phyloP scores from a whole-genome alignment of 2,329 filamentous ascomycete species.

The Plenodomus biglobosus region DNA sequence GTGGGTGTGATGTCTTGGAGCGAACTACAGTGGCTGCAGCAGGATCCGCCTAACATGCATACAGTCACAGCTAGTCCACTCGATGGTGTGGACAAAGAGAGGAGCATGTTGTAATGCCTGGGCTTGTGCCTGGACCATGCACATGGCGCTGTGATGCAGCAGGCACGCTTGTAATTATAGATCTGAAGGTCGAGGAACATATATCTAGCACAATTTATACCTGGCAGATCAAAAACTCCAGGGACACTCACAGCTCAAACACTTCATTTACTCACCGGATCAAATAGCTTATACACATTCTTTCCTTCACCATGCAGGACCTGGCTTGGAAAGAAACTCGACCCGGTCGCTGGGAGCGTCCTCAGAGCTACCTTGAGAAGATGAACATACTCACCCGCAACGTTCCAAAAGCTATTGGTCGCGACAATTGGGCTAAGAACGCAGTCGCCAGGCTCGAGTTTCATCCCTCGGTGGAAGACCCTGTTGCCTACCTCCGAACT shows the following conservation, averaged over 20 bases:
- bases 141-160: not conserved
- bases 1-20: not conserved
- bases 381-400: conserved; percentile 27
- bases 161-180: not conserved
- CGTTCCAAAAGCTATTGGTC: conserved; percentile 26
- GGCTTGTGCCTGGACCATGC: not conserved
- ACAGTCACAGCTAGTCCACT: not conserved
- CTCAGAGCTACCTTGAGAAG: conserved; percentile 25
- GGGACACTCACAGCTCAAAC: not conserved
- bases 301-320: conserved; percentile 5
- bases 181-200: not conserved
- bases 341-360: conserved; percentile 29
- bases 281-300: not conserved
- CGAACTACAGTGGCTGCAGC: not conserved
- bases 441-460: conserved; percentile 29
- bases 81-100: not conserved
- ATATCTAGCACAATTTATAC: not conserved
- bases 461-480: conserved; percentile 20
- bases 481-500: conserved; percentile 15
- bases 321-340: conserved; percentile 27
- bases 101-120: not conserved
- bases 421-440: conserved; percentile 30
- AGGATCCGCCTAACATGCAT: not conserved
- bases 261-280: not conserved
- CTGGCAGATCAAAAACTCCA: not conserved